phyloP scores from a whole-genome alignment of 23 red algal species.

The Agarophyton chilense region DNA sequence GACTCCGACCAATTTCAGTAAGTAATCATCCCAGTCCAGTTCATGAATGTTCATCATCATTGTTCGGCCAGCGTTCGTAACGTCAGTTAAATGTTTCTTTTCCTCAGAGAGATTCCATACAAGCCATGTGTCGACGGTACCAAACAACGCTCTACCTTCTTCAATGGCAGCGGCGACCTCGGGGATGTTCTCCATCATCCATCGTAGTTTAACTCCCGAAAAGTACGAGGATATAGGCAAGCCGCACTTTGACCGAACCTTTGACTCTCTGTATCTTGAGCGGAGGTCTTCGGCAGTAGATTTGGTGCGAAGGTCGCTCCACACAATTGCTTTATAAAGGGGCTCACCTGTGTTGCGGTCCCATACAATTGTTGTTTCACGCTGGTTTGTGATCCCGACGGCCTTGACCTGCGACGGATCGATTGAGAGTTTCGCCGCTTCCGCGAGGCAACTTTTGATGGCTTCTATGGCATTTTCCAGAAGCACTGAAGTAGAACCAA shows the following conservation, averaged over 20 bases:
- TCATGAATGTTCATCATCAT: slow-evolving; percentile 92
- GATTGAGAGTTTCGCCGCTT: not conserved
- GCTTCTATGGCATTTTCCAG: slow-evolving; percentile 56
- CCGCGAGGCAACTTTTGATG: slow-evolving; percentile 51
- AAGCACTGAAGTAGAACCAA: slow-evolving; percentile 39
- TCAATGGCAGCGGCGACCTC: slow-evolving; percentile 69
- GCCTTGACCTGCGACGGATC: slow-evolving; percentile 49
- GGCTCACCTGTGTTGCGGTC: slow-evolving; percentile 79
- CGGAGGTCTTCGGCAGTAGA: slow-evolving; percentile 49
- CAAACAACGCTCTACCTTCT: slow-evolving; percentile 81
- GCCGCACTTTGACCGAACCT: slow-evolving; percentile 58
- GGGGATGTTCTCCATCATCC: slow-evolving; percentile 90
- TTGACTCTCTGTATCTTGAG: slow-evolving; percentile 2
- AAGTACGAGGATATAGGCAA: slow-evolving; percentile 89
- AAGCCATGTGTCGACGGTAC: slow-evolving; percentile 93
- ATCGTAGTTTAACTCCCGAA: slow-evolving; percentile 82
- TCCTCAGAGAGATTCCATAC: slow-evolving; percentile 71
- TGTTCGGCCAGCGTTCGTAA: slow-evolving; percentile 90
- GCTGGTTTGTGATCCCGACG: slow-evolving; percentile 93
- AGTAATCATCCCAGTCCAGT: slow-evolving; percentile 64
- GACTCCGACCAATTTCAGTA: slow-evolving; percentile 69
- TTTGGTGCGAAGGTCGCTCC: slow-evolving; percentile 80
- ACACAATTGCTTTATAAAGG: slow-evolving; percentile 81
- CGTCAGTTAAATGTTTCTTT: slow-evolving; percentile 79
- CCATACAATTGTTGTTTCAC: slow-evolving; percentile 91